Evolutionary conservation across 2,329 filamentous ascomycete genomes (phyloP).

Genomic region (Trematosphaeria pertusa): DNA sequence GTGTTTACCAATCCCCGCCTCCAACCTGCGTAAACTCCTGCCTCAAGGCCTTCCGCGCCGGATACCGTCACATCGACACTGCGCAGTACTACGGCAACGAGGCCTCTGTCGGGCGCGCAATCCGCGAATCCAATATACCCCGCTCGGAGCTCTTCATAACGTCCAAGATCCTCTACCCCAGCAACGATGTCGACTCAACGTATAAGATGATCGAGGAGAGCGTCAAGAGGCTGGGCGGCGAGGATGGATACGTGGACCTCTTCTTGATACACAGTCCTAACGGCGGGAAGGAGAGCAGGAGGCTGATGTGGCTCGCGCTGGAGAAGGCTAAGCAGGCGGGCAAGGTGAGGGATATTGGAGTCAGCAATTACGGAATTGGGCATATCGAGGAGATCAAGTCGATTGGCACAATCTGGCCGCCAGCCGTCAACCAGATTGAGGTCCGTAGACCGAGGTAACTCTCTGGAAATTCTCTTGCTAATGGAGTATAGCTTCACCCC

Average conservation of each 20-base stretch:
- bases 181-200: conserved; percentile 62
- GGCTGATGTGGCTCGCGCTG: conserved; percentile 70
- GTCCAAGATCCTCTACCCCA: conserved; percentile 69
- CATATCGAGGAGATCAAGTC: conserved; percentile 73
- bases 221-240: conserved; percentile 63
- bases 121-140: conserved; percentile 63
- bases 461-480: conserved; percentile 1
- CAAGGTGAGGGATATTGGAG: conserved; percentile 70
- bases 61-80: conserved; percentile 71
- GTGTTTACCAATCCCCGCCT: conserved; percentile 69
- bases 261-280: conserved; percentile 73
- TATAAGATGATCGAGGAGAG: conserved; percentile 68
- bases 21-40: conserved; percentile 65
- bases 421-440: conserved; percentile 77
- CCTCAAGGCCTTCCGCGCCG: conserved; percentile 62
- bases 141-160: conserved; percentile 71
- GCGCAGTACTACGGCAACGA: conserved; percentile 77
- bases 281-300: conserved; percentile 61
- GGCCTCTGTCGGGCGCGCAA: conserved; percentile 67
- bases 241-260: conserved; percentile 71
- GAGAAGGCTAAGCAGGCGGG: conserved; percentile 68
- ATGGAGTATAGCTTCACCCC: conserved; percentile 66
- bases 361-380: conserved; percentile 73
- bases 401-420: conserved; percentile 71
- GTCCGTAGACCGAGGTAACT: conserved; percentile 50